Evolutionary conservation across 2,329 filamentous ascomycete genomes (phyloP), one percentile per base, ranked within the genome.

Genomic region (Proliferodiscus dingleyae): DNA sequence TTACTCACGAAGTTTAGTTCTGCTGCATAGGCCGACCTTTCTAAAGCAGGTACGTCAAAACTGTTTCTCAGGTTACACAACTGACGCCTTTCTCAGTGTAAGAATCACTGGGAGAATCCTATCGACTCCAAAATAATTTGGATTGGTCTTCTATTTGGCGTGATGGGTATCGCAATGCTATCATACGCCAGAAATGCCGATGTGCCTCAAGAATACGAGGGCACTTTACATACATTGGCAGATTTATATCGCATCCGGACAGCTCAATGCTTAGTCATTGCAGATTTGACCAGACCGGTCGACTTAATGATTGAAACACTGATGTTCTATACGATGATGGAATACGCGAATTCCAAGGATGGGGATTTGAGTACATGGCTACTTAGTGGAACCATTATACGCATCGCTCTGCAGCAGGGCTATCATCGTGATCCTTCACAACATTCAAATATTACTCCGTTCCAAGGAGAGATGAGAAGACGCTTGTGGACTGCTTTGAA

Each of bases 401-500:
- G 76, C 8, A 60, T 80, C 2, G 76, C 79, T 67, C 61, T 80
- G 38, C 77, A 77, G 57, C 76, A 79, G 71, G 77, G 77, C 10
- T 66, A 78, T n/a, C 77, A 80, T 56, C 73, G 77, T 15, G 77
- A 80, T 53, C 73, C 77, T 1, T 68, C 64, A 54, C 70, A 72
- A 54, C 62, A 79, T 50, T 67, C 71, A 3, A 69, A 68, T 41
- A 68, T 80, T 21, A 66, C 71, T 1, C 64, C 72, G 0, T 79
- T 74, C 46, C 69, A 78, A 47, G 71, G 71, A 7, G 75, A 80
- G 64, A 89, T 85, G 78, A 71, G 81, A 50, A 71, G 81, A 24
- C 70, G 81, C 44, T 63, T 75, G 53, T 80, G 77, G 77, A 71
- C 71, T 50, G 64, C 77, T 48, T 69, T 71, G 5, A 65, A 69